Base-by-base conservation (phyloP, 2,329 filamentous ascomycete species). In the Colletotrichum zoysiae region DNA sequence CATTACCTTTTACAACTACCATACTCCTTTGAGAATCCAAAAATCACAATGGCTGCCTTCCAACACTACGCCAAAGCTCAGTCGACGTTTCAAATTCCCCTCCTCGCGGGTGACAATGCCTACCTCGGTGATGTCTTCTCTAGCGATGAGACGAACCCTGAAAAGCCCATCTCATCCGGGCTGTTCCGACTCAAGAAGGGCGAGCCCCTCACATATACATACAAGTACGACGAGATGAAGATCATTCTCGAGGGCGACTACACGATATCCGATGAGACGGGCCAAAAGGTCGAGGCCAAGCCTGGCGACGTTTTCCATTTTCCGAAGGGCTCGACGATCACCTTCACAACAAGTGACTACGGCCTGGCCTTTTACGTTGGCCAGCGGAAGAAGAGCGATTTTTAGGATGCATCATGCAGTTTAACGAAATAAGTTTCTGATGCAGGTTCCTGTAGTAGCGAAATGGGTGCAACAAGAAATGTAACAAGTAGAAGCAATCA, bases 141-240 rank as follows among this genome's bases (percentile, higher is more conserved):
- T 4, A 89, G 86, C 67, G 85, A 89, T 67, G 84, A 87, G 59
- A 82, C 84, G 68, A 85, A 88, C 78, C 79, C 87, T 18, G 85
- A 87, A 14, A 88, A 87, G 76, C 90, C 91, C 70, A 87, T 92
- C 71, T 88, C 87, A 0, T 84, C 84, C 9, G 91, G 91, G 30
- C 87, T 93, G 78, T 93, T 92, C 83, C 86, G 90, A 16, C 84
- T 93, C 14, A 89, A 92, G 76, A 90, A 91, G 75, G 90, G 91
- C 76, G 89, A 89, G 4, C 88, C 90, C 1, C 85, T 93, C 23
- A 88, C 90, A 11, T 93, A 93, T 82, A 88, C 86, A 42, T 93
- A 93, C 81, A 89, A 85, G 51, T 93, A 92, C 80, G 87, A 93
- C 77, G 91, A 93, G 83, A 91, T 92, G 88, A 93, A 93, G 84